These are phyloP conservation scores for Euphorbia celastroides DNA, from an alignment of 441 rosid species.

Conservation along the genomic window DNA sequence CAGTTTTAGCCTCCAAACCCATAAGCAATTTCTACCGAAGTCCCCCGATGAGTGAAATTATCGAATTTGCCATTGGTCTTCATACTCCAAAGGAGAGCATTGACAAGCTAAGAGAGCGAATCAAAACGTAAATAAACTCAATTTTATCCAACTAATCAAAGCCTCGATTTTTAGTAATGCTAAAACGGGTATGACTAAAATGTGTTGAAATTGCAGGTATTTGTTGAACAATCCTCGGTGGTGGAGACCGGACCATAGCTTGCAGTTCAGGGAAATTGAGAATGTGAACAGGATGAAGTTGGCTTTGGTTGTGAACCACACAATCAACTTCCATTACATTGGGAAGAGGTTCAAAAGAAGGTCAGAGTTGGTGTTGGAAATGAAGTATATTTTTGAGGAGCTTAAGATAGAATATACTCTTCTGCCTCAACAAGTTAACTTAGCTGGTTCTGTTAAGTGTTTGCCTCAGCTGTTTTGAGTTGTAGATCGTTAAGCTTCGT, in stretches of 20 bases:
- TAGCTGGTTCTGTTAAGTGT: background rate
- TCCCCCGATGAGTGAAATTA: slow-evolving; percentile 47
- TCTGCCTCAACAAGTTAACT: slow-evolving; percentile 37
- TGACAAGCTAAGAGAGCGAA: slow-evolving; percentile 29
- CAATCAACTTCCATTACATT: slow-evolving; percentile 43
- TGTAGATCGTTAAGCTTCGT: background rate
- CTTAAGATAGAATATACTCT: slow-evolving; percentile 39
- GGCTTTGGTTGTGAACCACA: slow-evolving; percentile 35
- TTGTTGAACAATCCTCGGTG: slow-evolving; percentile 42
- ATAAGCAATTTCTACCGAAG: slow-evolving; percentile 52
- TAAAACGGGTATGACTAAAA: background rate
- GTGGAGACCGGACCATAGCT: slow-evolving; percentile 36
- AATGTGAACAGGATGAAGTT: slow-evolving; percentile 45
- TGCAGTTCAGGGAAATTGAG: slow-evolving; percentile 45
- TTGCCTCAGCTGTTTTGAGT: background rate
- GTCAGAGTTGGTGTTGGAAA: slow-evolving; percentile 41
- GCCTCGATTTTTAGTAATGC: too few relatives aligned
- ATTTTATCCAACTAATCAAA: background rate
- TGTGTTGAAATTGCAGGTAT: slow-evolving; percentile 28
- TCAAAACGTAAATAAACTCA: slow-evolving; percentile 30
- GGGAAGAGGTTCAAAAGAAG: slow-evolving; percentile 33
- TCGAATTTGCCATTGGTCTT: slow-evolving; percentile 38
- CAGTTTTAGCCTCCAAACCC: slow-evolving; percentile 39
- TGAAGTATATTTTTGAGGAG: slow-evolving; percentile 40
- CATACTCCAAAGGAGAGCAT: slow-evolving; percentile 39